A percentile compares a stretch with the other conserved stretches of the same genome.
Conservation (phyloP, 2,329 filamentous ascomycete species). For the Hymenoscyphus fructigenus region DNA sequence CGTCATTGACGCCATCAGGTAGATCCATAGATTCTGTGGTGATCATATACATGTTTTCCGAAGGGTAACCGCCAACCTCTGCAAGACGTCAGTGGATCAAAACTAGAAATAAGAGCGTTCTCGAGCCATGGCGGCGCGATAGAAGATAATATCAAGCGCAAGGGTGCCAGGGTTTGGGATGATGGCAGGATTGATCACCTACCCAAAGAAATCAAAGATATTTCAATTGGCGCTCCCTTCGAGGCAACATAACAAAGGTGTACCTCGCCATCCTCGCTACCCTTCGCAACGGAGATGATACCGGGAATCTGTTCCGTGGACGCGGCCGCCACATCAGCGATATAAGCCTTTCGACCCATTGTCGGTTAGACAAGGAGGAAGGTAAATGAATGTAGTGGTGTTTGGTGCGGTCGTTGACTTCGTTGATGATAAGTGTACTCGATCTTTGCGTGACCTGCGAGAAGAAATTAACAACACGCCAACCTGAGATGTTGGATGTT, state of each 20-base stretch:
- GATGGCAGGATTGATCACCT: constrained; percentile 7
- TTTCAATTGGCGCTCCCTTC: constrained; percentile 28
- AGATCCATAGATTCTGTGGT: constrained; percentile 48
- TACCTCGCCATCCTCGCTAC: constrained; percentile 72
- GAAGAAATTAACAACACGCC: neutral
- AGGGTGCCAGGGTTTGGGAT: neutral
- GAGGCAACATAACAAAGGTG: constrained; percentile 54
- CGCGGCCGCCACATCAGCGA: constrained; percentile 52
- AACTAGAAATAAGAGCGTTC: neutral
- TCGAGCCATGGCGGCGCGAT: neutral
- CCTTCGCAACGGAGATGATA: constrained; percentile 56
- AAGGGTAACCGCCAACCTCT: constrained; percentile 58
- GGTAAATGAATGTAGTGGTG: neutral
- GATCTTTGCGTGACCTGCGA: neutral
- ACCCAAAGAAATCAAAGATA: constrained; percentile 30
- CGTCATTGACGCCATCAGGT: constrained; percentile 41
- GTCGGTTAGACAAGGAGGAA: neutral
- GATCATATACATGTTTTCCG: constrained; percentile 49
- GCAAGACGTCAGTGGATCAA: constrained; percentile 15
- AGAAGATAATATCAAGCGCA: too few relatives aligned
- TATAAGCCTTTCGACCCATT: constrained; percentile 69
- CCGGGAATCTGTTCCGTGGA: constrained; percentile 42
- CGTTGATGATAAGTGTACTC: neutral
- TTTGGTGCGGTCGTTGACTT: neutral
- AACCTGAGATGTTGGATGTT: neutral